A percentile compares a stretch with the other conserved stretches of the same genome.
phyloP scores from a whole-genome alignment of 345 rosid genomes.

The Pistacia vera region DNA sequence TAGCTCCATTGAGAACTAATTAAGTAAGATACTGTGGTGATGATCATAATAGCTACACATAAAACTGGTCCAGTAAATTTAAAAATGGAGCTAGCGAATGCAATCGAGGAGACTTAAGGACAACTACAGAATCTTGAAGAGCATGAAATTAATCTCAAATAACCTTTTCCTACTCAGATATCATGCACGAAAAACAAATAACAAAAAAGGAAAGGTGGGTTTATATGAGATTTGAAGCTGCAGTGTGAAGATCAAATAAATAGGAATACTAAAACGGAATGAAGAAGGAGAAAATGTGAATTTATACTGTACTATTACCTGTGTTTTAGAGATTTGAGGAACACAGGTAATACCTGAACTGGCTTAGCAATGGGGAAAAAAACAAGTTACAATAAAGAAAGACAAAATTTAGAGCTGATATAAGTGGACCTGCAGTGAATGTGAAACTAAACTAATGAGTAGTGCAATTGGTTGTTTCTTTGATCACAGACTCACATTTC shows the following conservation, averaged over 20 bases:
- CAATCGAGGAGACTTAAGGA: not conserved
- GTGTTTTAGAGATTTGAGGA: constrained; percentile 13
- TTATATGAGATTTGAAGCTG: not conserved
- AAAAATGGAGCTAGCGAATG: not conserved
- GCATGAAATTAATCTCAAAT: not conserved
- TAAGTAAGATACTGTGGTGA: not conserved
- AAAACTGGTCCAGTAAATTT: too few relatives aligned
- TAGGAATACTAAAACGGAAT: constrained; percentile 8
- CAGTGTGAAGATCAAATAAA: constrained; percentile 6
- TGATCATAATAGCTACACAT: too few relatives aligned
- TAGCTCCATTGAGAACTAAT: not conserved
- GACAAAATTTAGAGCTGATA: not conserved
- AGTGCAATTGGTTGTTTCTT: not conserved
- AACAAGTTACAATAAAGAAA: constrained; percentile 10
- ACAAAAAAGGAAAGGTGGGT: not conserved
- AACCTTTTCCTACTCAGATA: constrained; percentile 13
- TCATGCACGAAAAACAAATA: not conserved
- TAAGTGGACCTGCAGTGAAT: constrained; percentile 7
- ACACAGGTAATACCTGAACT: not conserved
- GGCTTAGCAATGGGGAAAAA: constrained; percentile 17
- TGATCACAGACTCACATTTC: constrained; percentile 19
- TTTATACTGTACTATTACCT: not conserved
- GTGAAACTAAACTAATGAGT: not conserved
- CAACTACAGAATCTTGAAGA: not conserved
- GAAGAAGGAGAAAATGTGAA: constrained; percentile 8